Conservation (phyloP, 768 basidiomycete genomes). For the Phaeolepiota aurea region DNA sequence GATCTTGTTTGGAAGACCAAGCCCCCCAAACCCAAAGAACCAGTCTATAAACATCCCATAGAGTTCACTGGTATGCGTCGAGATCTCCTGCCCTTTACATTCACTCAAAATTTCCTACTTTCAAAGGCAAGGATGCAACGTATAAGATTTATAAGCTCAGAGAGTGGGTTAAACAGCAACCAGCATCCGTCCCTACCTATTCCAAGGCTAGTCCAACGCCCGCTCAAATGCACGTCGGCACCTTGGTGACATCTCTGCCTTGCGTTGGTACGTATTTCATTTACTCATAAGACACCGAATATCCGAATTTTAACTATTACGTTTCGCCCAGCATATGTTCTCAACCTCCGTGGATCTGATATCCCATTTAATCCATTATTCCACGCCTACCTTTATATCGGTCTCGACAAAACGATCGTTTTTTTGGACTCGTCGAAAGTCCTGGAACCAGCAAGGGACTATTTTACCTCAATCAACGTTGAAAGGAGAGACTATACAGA, state of each 20-base stretch:
- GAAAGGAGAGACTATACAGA: constrained; percentile 63
- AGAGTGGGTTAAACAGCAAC: constrained; percentile 58
- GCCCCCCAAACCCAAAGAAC: constrained; percentile 57
- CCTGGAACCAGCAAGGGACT: constrained; percentile 44
- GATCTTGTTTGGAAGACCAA: constrained; percentile 79
- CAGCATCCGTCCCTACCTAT: constrained; percentile 51
- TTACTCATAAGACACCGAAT: constrained; percentile 1
- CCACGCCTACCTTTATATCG: constrained; percentile 77
- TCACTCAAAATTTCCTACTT: not conserved
- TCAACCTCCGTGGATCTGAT: constrained; percentile 87
- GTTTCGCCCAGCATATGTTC: constrained; percentile 54
- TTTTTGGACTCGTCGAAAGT: constrained; percentile 73
- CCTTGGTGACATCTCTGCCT: constrained; percentile 61
- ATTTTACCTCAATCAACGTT: constrained; percentile 50
- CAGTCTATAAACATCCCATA: constrained; percentile 59
- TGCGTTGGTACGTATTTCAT: constrained; percentile 49
- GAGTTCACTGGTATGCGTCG: constrained; percentile 49
- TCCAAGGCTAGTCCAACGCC: constrained; percentile 54
- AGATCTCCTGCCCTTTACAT: not conserved
- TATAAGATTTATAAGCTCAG: constrained; percentile 68
- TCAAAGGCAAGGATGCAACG: constrained; percentile 45
- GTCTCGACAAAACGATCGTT: constrained; percentile 49
- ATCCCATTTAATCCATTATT: constrained; percentile 92
- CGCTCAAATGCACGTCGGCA: constrained; percentile 56
- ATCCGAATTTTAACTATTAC: constrained; percentile 6